These are phyloP conservation scores for Xylariaceae sp. DNA, from an alignment of 2,329 filamentous ascomycete species.

Conservation along the genomic window DNA sequence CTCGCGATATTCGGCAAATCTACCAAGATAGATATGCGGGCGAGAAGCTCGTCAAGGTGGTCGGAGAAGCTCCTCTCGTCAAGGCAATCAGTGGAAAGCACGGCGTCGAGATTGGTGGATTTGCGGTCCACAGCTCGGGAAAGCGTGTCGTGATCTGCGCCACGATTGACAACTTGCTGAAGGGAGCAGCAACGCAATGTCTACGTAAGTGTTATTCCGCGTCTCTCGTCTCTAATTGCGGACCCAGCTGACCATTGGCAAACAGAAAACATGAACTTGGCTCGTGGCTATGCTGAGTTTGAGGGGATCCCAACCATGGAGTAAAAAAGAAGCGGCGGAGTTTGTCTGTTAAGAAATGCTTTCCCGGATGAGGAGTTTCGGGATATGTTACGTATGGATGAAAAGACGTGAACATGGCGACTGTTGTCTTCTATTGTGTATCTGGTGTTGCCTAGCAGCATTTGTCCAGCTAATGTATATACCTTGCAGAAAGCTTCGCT, in stretches of 20 bases:
- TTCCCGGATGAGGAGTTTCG: slow-evolving; percentile 14
- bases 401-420: slow-evolving; percentile 7
- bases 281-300: slow-evolving; percentile 49
- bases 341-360: not conserved
- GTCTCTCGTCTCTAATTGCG: not conserved
- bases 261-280: slow-evolving; percentile 40
- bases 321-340: not conserved
- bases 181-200: slow-evolving; percentile 90
- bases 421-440: not conserved
- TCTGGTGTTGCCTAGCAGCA: not conserved
- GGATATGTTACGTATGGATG: slow-evolving; percentile 5
- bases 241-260: slow-evolving; percentile 40
- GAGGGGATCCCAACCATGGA: slow-evolving; percentile 26
- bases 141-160: slow-evolving; percentile 92
- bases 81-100: slow-evolving; percentile 82
- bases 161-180: slow-evolving; percentile 89
- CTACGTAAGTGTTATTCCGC: slow-evolving; percentile 43
- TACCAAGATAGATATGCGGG: slow-evolving; percentile 96
- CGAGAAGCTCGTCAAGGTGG: slow-evolving; percentile 90
- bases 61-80: slow-evolving; percentile 81
- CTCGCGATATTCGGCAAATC: slow-evolving; percentile 85
- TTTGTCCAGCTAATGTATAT: slow-evolving; percentile 10
- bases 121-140: slow-evolving; percentile 84
- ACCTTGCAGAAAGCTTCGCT: not conserved
- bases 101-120: slow-evolving; percentile 88